Base-by-base conservation (phyloP, 352 stramenopile genomes). In the Phytophthora sp. region DNA sequence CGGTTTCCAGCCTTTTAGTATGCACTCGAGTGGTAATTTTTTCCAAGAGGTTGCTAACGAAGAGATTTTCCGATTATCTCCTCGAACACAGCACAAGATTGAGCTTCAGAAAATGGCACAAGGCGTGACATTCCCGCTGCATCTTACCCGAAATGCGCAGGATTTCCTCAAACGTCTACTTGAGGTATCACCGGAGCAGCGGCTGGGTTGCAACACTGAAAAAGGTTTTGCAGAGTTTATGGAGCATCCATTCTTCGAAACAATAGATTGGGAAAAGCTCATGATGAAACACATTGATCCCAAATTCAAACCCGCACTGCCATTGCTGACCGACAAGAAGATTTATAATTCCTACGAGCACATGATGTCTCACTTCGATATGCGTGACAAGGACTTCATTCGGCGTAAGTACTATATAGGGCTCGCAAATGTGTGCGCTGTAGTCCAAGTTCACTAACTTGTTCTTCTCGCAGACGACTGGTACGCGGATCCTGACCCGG, bases 321-420 rank as follows among this genome's bases (percentile, higher is more conserved):
- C 81, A 13, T 60, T 78, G 32, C 70, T 91, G 30, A 85, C 73
- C 30, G 86, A 94, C 64, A 92, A 91, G 64, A 89, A 89, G 59
- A 89, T 91, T 42, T 94, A 94, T 66, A 90, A 87, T 51, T 89
- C 74, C 9, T 96, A 94, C 61, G 79, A 94, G 41, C 79, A 92
- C 53, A 93, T 94, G 83, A 94, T 96, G 86, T 84, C 86, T n/a
- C 77, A 92, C 54, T 92, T 94, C 50, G 82, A 94, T 57, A 86
- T 87, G 58, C 81, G 83, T 15, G 79, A 94, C 74, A 89, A 91
- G 72, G 76, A 91, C 69, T 92, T 92, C 63, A 89, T 89, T 60
- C 79, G 87, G 76, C 77, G 83, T 95, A 81, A 51, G 83, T 86
- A 23, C n/a, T 41, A 8, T 52, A 3, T 62, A 26, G 31, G 5